Conservation (phyloP, 192 early-diverging fungal species). For the Backusella mclennaniae region DNA sequence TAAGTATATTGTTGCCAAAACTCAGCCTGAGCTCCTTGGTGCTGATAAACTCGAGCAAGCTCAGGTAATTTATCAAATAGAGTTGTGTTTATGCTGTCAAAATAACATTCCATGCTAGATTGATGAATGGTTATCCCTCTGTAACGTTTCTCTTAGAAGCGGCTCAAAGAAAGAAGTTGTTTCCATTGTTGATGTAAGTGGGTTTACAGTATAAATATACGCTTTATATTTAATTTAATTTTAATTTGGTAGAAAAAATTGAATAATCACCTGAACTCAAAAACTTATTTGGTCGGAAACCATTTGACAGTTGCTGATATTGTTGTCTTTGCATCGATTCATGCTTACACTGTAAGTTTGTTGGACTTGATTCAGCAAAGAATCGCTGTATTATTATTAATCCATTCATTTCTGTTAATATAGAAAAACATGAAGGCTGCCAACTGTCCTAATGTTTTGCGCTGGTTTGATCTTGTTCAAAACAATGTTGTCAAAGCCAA, state of each 20-base stretch:
- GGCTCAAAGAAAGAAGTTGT: conserved; percentile 30
- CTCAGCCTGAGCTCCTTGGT: conserved; percentile 27
- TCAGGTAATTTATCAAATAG: conserved; percentile 12
- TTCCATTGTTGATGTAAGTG: conserved; percentile 17
- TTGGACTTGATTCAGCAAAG: neutral
- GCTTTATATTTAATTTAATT: neutral
- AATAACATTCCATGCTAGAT: conserved; percentile 3
- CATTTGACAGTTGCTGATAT: conserved; percentile 64
- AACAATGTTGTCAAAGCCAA: conserved; percentile 51
- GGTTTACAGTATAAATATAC: neutral
- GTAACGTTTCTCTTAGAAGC: conserved; percentile 6
- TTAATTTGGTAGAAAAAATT: conserved; percentile 12
- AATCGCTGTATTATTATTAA: neutral
- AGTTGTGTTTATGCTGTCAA: neutral
- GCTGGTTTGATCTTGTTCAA: conserved; percentile 84
- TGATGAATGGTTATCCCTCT: conserved; percentile 34
- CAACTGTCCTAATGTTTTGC: conserved; percentile 57
- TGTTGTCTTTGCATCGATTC: conserved; percentile 62
- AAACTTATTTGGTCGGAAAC: conserved; percentile 68
- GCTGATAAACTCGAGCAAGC: conserved; percentile 19
- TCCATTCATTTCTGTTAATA: neutral
- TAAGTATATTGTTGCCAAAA: conserved; percentile 26
- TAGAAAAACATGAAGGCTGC: conserved; percentile 29
- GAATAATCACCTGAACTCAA: conserved; percentile 58
- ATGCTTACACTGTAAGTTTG: conserved; percentile 48